A percentile compares a stretch with the other conserved stretches of the same genome.
These are phyloP conservation scores for Solanum hybrid DNA, from an alignment of 305 asterid genomes.

Conservation along the genomic window DNA sequence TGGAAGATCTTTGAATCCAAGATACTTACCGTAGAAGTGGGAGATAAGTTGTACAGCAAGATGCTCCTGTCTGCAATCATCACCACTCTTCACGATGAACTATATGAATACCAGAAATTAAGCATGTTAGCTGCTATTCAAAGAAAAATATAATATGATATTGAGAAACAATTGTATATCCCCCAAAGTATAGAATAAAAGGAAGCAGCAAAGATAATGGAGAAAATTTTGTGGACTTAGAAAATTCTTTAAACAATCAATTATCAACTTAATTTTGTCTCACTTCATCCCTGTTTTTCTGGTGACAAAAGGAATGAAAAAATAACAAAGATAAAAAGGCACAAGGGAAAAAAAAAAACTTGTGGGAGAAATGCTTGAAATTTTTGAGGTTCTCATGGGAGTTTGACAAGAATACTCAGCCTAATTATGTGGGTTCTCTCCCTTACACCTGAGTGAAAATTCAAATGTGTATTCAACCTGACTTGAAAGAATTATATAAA, in stretches of 20 bases:
- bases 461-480: neutral
- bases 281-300: slow-evolving; percentile 1
- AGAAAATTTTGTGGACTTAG: neutral
- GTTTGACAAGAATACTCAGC: neutral
- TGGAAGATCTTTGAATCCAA: neutral
- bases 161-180: neutral
- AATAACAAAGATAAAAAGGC: neutral
- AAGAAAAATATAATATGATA: neutral
- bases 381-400: neutral
- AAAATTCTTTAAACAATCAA: neutral
- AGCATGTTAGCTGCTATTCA: neutral
- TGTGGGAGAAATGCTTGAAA: neutral
- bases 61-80: slow-evolving; percentile 52
- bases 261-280: neutral
- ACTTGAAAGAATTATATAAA: neutral
- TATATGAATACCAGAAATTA: slow-evolving; percentile 1
- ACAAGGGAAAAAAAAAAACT: neutral
- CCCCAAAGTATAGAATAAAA: neutral
- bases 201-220: neutral
- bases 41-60: slow-evolving; percentile 73
- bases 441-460: neutral
- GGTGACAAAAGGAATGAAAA: neutral
- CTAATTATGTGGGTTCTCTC: neutral
- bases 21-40: slow-evolving; percentile 62
- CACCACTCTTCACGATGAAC: slow-evolving; percentile 50